phyloP scores from a whole-genome alignment of 2,329 filamentous ascomycete species.

The Sarocladium strictum region DNA sequence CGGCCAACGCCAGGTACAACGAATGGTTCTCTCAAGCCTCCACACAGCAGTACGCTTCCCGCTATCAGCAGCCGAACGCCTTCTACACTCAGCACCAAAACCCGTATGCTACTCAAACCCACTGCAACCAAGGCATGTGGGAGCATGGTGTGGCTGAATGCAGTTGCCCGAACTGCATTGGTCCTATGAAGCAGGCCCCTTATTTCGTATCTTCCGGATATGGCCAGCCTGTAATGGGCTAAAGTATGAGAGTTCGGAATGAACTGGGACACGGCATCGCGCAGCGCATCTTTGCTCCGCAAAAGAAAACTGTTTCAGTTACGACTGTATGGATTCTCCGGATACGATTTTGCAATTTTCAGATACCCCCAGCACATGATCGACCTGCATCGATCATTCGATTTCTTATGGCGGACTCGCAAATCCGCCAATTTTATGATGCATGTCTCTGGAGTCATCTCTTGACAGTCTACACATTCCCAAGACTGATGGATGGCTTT shows the following conservation, averaged over 20 bases:
- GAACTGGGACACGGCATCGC: neutral
- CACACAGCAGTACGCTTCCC: constrained; percentile 28
- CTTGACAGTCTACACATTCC: neutral
- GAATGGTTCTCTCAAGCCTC: constrained; percentile 48
- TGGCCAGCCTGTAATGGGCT: constrained; percentile 49
- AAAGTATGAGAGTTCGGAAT: neutral
- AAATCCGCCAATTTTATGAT: neutral
- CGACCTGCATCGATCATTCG: constrained; percentile 26
- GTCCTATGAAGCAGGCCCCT: constrained; percentile 37
- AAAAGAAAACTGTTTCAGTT: constrained; percentile 8
- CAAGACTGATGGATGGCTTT: neutral
- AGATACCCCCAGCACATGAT: constrained; percentile 27
- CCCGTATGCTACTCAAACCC: constrained; percentile 23
- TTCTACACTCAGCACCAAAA: constrained; percentile 36
- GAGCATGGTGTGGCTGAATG: constrained; percentile 45
- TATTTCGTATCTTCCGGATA: constrained; percentile 46
- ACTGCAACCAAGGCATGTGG: constrained; percentile 33
- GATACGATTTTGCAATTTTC: constrained; percentile 23
- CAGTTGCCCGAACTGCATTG: constrained; percentile 40
- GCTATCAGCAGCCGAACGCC: constrained; percentile 39
- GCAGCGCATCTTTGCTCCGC: neutral
- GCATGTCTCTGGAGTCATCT: constrained; percentile 12
- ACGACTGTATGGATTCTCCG: constrained; percentile 9
- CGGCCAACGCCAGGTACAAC: constrained; percentile 49
- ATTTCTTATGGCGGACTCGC: constrained; percentile 16